Evolutionary conservation across 257 asterid species (phyloP).

Genomic region (Galeopsis tetrahit): DNA sequence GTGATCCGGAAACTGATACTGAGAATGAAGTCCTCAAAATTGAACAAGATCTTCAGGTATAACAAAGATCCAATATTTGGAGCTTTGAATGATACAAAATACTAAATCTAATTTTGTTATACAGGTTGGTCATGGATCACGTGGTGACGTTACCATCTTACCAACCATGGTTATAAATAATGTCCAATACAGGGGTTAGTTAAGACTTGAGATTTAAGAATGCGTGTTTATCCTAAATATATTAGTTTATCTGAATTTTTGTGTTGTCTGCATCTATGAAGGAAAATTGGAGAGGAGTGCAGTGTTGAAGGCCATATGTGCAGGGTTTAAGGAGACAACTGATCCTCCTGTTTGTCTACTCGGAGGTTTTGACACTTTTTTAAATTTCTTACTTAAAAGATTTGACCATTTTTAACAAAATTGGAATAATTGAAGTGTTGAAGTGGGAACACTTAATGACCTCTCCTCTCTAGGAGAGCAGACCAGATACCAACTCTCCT

Average conservation of each 20-base stretch:
- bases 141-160: conserved; percentile 93
- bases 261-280: conserved; percentile 16
- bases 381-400: background rate
- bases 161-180: conserved; percentile 87
- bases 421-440: background rate
- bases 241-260: conserved; percentile 1
- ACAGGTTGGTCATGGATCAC: conserved; percentile 84
- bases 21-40: conserved; percentile 73
- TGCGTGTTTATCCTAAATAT: background rate
- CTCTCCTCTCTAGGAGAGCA: no score
- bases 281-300: conserved; percentile 87
- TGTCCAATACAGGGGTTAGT: conserved; percentile 84
- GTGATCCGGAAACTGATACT: conserved; percentile 76
- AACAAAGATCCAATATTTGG: background rate
- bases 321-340: conserved; percentile 89
- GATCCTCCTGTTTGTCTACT: conserved; percentile 88
- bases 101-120: conserved; percentile 14
- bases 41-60: conserved; percentile 90
- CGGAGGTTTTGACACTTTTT: conserved; percentile 49
- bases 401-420: background rate
- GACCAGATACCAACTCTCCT: no score
- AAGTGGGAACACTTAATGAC: no score
- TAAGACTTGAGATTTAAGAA: background rate
- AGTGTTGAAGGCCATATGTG: conserved; percentile 84
- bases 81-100: background rate